Percentiles rank a stretch among this genome's conserved stretches.
phyloP scores from a whole-genome alignment of 768 basidiomycete genomes.

The Xanthoconium stramineum region DNA sequence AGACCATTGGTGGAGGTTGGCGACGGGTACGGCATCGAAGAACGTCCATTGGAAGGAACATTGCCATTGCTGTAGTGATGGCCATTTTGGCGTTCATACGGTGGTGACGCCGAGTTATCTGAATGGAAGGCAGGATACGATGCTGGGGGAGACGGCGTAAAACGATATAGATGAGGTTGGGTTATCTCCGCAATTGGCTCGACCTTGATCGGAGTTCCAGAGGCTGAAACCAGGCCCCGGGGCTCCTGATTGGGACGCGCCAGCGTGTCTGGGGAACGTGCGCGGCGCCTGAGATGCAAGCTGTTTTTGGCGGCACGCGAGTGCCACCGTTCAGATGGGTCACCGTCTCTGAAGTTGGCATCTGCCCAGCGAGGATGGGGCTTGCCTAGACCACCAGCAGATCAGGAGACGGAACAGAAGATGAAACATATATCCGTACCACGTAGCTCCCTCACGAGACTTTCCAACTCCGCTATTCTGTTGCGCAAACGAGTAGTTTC shows the following conservation, averaged over 20 bases:
- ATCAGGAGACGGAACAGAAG: constrained; percentile 7
- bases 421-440: constrained; percentile 41
- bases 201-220: constrained; percentile 65
- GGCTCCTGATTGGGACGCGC: constrained; percentile 35
- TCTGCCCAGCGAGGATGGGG: constrained; percentile 88
- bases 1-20: constrained; percentile 33
- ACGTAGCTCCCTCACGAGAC: constrained; percentile 83
- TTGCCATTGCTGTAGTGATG: constrained; percentile 33
- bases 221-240: constrained; percentile 39
- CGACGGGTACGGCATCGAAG: constrained; percentile 34
- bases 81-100: constrained; percentile 33
- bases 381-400: constrained; percentile 50
- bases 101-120: constrained; percentile 38
- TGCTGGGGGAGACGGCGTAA: constrained; percentile 60
- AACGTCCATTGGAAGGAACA: constrained; percentile 24
- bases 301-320: constrained; percentile 73
- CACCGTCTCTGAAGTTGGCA: constrained; percentile 72
- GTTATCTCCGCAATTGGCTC: constrained; percentile 53
- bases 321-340: constrained; percentile 84
- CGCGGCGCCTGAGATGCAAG: constrained; percentile 41
- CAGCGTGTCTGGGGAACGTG: constrained; percentile 36
- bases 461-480: constrained; percentile 90
- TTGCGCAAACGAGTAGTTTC: constrained; percentile 83
- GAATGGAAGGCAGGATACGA: constrained; percentile 53
- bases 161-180: constrained; percentile 59